phyloP scores from a whole-genome alignment of 306 rosid species.

The Trifolium fragiferum region DNA sequence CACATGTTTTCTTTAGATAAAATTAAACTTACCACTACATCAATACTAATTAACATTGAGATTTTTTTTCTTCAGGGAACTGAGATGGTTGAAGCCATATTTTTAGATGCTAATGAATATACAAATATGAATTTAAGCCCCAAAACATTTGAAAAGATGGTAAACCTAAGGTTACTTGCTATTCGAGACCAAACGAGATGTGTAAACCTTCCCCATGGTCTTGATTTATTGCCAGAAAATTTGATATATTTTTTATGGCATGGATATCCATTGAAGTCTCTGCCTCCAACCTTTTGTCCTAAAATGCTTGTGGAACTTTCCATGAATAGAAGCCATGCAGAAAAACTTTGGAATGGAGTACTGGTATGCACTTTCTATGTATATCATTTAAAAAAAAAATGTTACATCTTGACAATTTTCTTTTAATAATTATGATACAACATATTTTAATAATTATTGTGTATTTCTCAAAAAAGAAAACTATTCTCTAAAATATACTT shows the following conservation, averaged over 20 bases:
- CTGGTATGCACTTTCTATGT: too few species aligned
- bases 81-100: background rate
- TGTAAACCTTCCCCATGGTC: background rate
- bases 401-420: too few species aligned
- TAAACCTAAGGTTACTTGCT: background rate
- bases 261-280: background rate
- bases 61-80: slow-evolving; percentile 13
- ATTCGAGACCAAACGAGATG: background rate
- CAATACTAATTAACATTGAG: background rate
- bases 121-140: background rate
- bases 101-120: background rate
- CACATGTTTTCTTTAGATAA: background rate
- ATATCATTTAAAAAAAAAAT: too few species aligned
- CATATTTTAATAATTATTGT: too few species aligned
- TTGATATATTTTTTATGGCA: background rate
- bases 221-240: background rate
- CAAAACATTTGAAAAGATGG: slow-evolving; percentile 4
- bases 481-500: too few species aligned
- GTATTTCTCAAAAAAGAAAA: too few species aligned
- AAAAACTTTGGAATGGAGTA: slow-evolving; percentile 24
- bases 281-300: background rate
- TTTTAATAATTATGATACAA: too few species aligned
- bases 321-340: background rate
- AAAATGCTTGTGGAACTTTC: slow-evolving; percentile 27
- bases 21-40: background rate